A percentile compares a stretch with the other conserved stretches of the same genome.
Evolutionary conservation across 2,329 filamentous ascomycete species (phyloP).

Genomic region (Beauveria brongniartii): DNA sequence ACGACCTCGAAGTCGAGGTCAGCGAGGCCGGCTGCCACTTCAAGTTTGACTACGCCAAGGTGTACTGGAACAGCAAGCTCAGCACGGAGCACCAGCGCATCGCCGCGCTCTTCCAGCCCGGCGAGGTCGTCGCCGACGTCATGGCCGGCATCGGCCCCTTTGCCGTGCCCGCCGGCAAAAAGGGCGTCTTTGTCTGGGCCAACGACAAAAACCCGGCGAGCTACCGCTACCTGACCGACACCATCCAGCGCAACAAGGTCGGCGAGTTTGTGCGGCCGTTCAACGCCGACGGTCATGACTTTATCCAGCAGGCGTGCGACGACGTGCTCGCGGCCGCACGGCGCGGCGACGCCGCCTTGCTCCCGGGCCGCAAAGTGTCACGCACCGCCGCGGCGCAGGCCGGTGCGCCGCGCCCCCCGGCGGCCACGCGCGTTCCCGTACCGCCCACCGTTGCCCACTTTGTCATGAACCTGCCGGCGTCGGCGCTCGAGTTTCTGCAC

Average conservation of each 20-base stretch:
- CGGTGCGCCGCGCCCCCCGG: constrained; percentile 25
- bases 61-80: constrained; percentile 96
- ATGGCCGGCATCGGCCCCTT: constrained; percentile 98
- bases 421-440: constrained; percentile 39
- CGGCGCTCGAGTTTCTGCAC: constrained; percentile 73
- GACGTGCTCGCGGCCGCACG: constrained; percentile 44
- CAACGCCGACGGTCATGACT: constrained; percentile 73
- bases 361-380: constrained; percentile 34
- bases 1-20: constrained; percentile 77
- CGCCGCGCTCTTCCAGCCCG: constrained; percentile 65
- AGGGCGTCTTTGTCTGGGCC: constrained; percentile 85
- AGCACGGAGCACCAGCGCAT: constrained; percentile 83
- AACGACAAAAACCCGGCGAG: constrained; percentile 96
- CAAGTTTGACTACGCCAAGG: constrained; percentile 86
- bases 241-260: constrained; percentile 72
- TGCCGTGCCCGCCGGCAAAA: constrained; percentile 83
- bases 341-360: constrained; percentile 44
- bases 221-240: constrained; percentile 61
- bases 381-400: constrained; percentile 23
- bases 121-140: constrained; percentile 88
- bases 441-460: constrained; percentile 83
- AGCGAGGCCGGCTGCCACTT: constrained; percentile 81
- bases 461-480: constrained; percentile 94
- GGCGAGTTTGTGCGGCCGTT: constrained; percentile 65
- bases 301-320: constrained; percentile 66